phyloP scores from a whole-genome alignment of 352 stramenopile genomes.

The Achlya hypogyna region DNA sequence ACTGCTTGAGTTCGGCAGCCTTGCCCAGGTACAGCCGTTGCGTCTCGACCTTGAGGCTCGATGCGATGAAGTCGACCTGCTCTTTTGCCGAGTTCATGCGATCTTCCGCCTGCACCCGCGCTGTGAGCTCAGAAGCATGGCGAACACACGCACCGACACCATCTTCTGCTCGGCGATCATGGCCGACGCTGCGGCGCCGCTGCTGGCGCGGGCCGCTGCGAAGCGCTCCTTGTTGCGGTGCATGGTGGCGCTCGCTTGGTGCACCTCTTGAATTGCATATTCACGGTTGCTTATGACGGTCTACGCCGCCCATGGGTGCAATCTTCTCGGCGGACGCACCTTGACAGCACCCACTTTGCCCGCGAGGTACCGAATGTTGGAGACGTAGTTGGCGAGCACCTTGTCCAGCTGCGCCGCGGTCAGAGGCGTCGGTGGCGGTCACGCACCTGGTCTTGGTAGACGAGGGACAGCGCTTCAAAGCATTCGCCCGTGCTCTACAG shows the following conservation, averaged over 20 bases:
- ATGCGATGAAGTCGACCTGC: conserved; percentile 82
- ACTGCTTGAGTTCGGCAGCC: conserved; percentile 66
- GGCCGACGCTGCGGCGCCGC: conserved; percentile 67
- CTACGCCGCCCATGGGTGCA: conserved; percentile 24
- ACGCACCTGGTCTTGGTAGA: conserved; percentile 77
- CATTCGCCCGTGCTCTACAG: conserved; percentile 54
- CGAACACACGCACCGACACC: conserved; percentile 40
- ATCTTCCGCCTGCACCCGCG: conserved; percentile 48
- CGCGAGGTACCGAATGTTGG: conserved; percentile 73
- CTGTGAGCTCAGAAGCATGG: neutral
- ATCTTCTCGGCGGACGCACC: conserved; percentile 25
- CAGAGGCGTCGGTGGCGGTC: neutral
- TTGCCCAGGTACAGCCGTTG: conserved; percentile 76
- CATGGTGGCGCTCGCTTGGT: conserved; percentile 85
- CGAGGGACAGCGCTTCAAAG: conserved; percentile 79
- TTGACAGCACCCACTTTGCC: conserved; percentile 83
- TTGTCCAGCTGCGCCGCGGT: conserved; percentile 49
- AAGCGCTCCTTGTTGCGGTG: conserved; percentile 85
- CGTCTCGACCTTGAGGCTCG: conserved; percentile 76
- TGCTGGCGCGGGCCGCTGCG: conserved; percentile 72
- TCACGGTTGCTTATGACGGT: conserved; percentile 81
- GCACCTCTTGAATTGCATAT: conserved; percentile 74
- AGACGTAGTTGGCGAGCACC: conserved; percentile 78
- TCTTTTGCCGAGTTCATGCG: conserved; percentile 80
- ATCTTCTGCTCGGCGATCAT: conserved; percentile 86